Percentiles rank a stretch among this genome's conserved stretches.
These are phyloP conservation scores for Wickerhamomyces alni DNA, from an alignment of 805 yeast species.

Conservation along the genomic window DNA sequence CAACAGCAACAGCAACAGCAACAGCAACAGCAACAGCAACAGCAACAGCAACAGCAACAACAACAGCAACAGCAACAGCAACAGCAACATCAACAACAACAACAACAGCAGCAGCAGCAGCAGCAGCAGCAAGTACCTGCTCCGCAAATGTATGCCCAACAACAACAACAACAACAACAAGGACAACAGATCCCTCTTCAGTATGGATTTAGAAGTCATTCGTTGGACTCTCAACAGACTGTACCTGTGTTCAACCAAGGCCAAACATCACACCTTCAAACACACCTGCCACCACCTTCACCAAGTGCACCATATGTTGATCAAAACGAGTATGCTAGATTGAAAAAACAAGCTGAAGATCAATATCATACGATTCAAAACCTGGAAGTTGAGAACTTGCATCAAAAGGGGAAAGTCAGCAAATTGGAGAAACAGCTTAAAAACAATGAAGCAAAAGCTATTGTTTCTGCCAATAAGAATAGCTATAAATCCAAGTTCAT, in stretches of 20 bases:
- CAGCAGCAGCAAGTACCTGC: slow-evolving; percentile 3
- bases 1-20: neutral
- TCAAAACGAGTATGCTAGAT: neutral
- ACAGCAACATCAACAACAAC: slow-evolving; percentile 1
- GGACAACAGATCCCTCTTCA: neutral
- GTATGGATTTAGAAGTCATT: neutral
- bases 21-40: slow-evolving; percentile 1
- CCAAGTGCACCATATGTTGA: neutral
- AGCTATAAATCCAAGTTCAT: slow-evolving; percentile 15
- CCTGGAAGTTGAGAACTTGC: slow-evolving; percentile 12
- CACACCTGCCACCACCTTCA: neutral
- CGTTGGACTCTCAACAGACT: neutral
- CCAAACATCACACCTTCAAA: neutral
- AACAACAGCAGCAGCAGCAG: slow-evolving; percentile 1
- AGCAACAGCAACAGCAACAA: slow-evolving; percentile 1
- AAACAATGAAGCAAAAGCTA: neutral
- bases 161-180: slow-evolving; percentile 1
- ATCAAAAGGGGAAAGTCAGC: slow-evolving; percentile 5
- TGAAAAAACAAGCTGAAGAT: slow-evolving; percentile 13
- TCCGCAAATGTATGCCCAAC: slow-evolving; percentile 4
- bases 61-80: slow-evolving; percentile 1
- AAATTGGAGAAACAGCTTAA: slow-evolving; percentile 9
- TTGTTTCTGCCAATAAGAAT: slow-evolving; percentile 1
- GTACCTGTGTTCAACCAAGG: neutral
- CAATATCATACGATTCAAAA: slow-evolving; percentile 11